Evolutionary conservation across 768 basidiomycete species (phyloP).

Genomic region (Amanita jacksonii): DNA sequence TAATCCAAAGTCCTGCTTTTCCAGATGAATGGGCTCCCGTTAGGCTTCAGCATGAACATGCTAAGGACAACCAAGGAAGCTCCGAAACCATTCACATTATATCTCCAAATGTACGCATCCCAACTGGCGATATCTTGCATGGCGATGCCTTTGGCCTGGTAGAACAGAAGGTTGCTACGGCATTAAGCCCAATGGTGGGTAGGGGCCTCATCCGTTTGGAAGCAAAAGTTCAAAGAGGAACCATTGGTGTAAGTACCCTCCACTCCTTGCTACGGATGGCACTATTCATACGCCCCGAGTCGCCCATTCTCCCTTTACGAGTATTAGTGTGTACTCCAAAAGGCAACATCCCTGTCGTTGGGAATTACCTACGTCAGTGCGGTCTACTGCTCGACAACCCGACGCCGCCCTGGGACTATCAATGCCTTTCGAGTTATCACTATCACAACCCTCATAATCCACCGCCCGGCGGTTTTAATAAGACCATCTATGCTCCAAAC

Average conservation of each 20-base stretch:
- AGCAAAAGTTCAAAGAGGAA: conserved; percentile 60
- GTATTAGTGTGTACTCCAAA: conserved; percentile 92
- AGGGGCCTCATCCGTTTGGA: conserved; percentile 78
- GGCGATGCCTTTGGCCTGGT: conserved; percentile 76
- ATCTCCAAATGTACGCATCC: conserved; percentile 42
- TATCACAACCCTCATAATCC: conserved; percentile 90
- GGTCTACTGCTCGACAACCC: conserved; percentile 78
- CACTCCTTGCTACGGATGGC: neutral
- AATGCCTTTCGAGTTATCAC: conserved; percentile 48
- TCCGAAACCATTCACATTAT: conserved; percentile 76
- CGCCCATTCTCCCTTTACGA: conserved; percentile 74
- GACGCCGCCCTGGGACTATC: conserved; percentile 50
- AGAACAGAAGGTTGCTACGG: conserved; percentile 75
- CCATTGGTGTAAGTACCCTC: conserved; percentile 44
- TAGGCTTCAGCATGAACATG: conserved; percentile 62
- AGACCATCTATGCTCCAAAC: conserved; percentile 28
- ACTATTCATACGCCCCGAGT: conserved; percentile 30
- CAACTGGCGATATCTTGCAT: conserved; percentile 41
- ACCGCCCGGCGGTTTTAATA: conserved; percentile 56
- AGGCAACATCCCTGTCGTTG: conserved; percentile 80
- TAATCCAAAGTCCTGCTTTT: conserved; percentile 33
- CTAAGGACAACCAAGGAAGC: conserved; percentile 39
- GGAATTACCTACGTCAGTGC: conserved; percentile 59
- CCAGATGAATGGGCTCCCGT: conserved; percentile 55
- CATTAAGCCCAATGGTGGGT: conserved; percentile 75